phyloP scores from a whole-genome alignment of 108 stramenopile genomes.

The Cyclotella baltica region DNA sequence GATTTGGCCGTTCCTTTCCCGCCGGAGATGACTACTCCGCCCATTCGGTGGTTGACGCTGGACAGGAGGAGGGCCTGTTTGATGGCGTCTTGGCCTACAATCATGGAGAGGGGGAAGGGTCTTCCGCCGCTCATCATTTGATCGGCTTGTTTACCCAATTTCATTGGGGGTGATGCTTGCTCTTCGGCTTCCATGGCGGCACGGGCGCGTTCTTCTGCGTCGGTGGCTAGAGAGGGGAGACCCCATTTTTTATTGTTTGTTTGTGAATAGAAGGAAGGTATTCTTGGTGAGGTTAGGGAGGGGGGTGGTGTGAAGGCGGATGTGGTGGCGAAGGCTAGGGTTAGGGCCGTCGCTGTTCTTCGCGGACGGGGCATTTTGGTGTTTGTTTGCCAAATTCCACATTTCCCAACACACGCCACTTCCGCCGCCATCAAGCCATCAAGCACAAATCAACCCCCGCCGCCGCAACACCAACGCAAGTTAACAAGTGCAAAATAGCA shows the following conservation, averaged over 20 bases:
- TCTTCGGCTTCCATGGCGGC: slow-evolving; percentile 58
- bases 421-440: neutral
- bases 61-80: slow-evolving; percentile 94
- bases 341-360: slow-evolving; percentile 41
- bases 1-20: slow-evolving; percentile 97
- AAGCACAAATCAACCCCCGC: too few relatives aligned
- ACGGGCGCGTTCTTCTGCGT: slow-evolving; percentile 52
- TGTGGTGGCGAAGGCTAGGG: slow-evolving; percentile 29
- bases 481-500: too few relatives aligned
- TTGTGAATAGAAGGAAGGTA: neutral
- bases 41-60: slow-evolving; percentile 92
- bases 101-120: slow-evolving; percentile 95
- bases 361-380: slow-evolving; percentile 35
- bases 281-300: slow-evolving; percentile 19
- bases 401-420: too few relatives aligned
- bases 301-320: slow-evolving; percentile 37
- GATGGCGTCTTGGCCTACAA: slow-evolving; percentile 95
- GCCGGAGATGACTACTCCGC: slow-evolving; percentile 95
- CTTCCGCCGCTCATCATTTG: slow-evolving; percentile 66
- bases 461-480: too few relatives aligned
- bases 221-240: slow-evolving; percentile 12
- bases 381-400: neutral
- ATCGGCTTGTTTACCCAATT: slow-evolving; percentile 46
- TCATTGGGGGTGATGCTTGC: neutral
- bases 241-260: slow-evolving; percentile 4